These are phyloP conservation scores for Cantharellus cinnabarinus DNA, from an alignment of 768 basidiomycete species.

Conservation along the genomic window DNA sequence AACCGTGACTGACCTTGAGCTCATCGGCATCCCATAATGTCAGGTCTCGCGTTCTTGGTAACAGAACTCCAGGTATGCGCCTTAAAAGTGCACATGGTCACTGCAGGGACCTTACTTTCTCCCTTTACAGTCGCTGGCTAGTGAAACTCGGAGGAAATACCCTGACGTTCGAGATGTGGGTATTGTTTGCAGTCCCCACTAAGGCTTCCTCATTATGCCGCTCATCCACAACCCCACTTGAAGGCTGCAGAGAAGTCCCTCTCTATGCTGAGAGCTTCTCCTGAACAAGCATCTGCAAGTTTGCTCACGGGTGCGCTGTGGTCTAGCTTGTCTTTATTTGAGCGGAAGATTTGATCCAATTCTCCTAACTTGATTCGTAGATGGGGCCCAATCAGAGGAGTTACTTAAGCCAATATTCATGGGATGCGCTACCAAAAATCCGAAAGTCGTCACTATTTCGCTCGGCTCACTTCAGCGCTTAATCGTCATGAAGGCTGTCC, in stretches of 20 bases:
- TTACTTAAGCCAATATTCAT: slow-evolving; percentile 77
- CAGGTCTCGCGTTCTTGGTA: slow-evolving; percentile 16
- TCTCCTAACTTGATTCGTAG: slow-evolving; percentile 17
- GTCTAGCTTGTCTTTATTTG: neutral
- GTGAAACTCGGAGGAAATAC: slow-evolving; percentile 73
- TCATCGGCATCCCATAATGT: no score
- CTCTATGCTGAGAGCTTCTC: slow-evolving; percentile 57
- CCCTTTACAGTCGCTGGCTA: slow-evolving; percentile 49
- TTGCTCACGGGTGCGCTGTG: slow-evolving; percentile 45
- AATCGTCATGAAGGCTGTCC: slow-evolving; percentile 70
- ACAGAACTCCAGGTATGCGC: slow-evolving; percentile 32
- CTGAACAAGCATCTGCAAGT: slow-evolving; percentile 53
- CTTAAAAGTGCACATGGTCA: no score
- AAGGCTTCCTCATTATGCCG: slow-evolving; percentile 1
- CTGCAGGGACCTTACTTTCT: neutral
- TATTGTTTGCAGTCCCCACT: slow-evolving; percentile 6
- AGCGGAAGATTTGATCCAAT: neutral
- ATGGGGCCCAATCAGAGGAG: slow-evolving; percentile 61
- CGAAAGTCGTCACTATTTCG: slow-evolving; percentile 84
- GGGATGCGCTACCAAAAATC: slow-evolving; percentile 82
- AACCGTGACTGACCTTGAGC: neutral
- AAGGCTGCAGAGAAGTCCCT: slow-evolving; percentile 79
- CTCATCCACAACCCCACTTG: neutral
- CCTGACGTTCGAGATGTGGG: slow-evolving; percentile 84
- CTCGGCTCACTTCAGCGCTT: slow-evolving; percentile 80